phyloP scores from a whole-genome alignment of 495 filamentous ascomycete species.

The Xylaria telfairii region DNA sequence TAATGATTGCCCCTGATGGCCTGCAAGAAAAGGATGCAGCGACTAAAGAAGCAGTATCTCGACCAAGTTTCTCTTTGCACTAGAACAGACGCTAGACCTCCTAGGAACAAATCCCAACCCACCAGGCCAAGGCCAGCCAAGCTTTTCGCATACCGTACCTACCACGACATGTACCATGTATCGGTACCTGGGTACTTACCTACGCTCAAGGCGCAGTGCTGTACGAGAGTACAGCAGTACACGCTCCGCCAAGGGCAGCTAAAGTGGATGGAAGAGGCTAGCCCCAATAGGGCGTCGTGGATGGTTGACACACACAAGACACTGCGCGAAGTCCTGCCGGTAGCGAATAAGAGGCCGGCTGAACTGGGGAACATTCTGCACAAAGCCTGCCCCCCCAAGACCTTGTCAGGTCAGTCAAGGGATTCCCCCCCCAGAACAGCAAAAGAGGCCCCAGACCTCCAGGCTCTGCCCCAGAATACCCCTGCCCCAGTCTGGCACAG shows the following conservation, averaged over 20 bases:
- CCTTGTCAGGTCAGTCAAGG: conserved; percentile 3
- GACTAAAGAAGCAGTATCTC: not conserved
- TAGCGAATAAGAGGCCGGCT: conserved; percentile 15
- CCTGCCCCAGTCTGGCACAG: not conserved
- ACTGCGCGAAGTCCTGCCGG: conserved; percentile 15
- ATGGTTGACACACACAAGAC: conserved; percentile 25
- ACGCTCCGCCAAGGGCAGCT: not conserved
- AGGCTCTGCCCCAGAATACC: conserved; percentile 3
- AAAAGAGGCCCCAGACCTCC: not conserved
- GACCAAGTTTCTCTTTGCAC: not conserved
- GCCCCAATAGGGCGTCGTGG: conserved; percentile 10
- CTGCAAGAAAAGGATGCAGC: no score
- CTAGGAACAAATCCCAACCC: conserved; percentile 3
- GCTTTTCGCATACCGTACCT: not conserved
- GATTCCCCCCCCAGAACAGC: conserved; percentile 3
- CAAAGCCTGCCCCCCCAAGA: conserved; percentile 6
- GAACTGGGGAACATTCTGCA: conserved; percentile 7
- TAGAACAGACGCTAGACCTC: not conserved
- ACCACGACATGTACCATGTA: not conserved
- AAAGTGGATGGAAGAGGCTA: conserved; percentile 10
- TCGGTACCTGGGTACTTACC: no score
- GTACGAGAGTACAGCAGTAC: no score
- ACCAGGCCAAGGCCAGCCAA: not conserved
- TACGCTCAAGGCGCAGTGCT: no score
- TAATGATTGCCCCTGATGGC: no score